phyloP scores from a whole-genome alignment of 805 yeast genomes.

The Clavispora santaluciae region DNA sequence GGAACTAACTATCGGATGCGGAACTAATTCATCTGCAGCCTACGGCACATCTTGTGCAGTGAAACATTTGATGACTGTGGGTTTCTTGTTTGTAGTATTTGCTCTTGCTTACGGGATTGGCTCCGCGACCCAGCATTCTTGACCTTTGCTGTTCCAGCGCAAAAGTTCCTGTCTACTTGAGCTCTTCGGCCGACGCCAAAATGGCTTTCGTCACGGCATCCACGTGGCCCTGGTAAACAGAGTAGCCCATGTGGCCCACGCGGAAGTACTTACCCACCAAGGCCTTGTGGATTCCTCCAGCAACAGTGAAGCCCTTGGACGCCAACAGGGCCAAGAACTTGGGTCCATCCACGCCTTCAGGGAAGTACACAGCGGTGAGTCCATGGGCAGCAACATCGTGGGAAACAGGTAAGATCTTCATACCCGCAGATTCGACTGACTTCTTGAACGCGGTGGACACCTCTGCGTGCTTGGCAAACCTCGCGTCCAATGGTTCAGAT shows the following conservation, averaged over 20 bases:
- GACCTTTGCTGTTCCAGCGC: no score
- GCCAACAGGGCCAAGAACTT: constrained; percentile 56
- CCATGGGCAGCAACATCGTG: constrained; percentile 76
- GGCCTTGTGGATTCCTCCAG: constrained; percentile 86
- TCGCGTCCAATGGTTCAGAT: constrained; percentile 46
- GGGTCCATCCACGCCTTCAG: constrained; percentile 67
- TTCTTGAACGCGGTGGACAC: constrained; percentile 65
- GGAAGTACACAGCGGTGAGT: constrained; percentile 78
- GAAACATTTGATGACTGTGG: no score
- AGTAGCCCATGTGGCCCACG: constrained; percentile 94
- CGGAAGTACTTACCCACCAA: constrained; percentile 81
- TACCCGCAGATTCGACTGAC: constrained; percentile 52
- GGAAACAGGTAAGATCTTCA: constrained; percentile 61
- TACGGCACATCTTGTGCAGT: no score
- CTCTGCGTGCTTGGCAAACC: constrained; percentile 59
- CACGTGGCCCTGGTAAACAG: constrained; percentile 44
- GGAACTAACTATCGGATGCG: no score
- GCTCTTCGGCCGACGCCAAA: constrained; percentile 17
- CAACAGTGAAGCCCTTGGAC: constrained; percentile 66
- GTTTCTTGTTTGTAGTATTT: no score
- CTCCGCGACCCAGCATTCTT: no score
- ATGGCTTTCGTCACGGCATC: constrained; percentile 31
- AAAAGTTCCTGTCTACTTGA: neutral
- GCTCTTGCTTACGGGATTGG: no score
- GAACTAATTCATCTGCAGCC: neutral